Evolutionary conservation across 73 alveolate genomes (phyloP).

Genomic region (Symbiodinium natans): DNA sequence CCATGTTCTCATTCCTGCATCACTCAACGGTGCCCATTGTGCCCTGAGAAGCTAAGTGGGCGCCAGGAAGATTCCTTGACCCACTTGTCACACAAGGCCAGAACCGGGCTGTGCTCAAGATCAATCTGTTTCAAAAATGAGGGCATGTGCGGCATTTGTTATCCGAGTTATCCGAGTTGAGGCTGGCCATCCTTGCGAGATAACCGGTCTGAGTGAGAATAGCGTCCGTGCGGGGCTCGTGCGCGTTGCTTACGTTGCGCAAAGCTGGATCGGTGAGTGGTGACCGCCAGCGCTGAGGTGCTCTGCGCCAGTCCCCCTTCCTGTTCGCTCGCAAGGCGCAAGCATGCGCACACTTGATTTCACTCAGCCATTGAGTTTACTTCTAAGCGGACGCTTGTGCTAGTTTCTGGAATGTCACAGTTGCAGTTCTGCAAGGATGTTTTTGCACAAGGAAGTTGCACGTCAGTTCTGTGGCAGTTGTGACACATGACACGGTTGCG

Average conservation of each 20-base stretch:
- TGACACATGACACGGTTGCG: too few relatives aligned
- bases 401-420: not conserved
- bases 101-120: too few relatives aligned
- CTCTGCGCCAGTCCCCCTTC: conserved; percentile 66
- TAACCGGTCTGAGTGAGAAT: conserved; percentile 37
- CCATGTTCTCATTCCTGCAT: not conserved
- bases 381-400: not conserved
- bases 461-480: too few relatives aligned
- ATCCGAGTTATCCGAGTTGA: not conserved
- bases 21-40: not conserved
- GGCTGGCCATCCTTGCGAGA: conserved; percentile 80
- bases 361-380: not conserved
- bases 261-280: not conserved
- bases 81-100: conserved; percentile 53
- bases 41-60: too few relatives aligned
- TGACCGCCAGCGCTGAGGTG: not conserved
- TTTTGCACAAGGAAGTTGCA: too few relatives aligned
- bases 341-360: not conserved
- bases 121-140: too few relatives aligned
- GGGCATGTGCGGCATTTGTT: too few relatives aligned
- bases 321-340: conserved; percentile 65
- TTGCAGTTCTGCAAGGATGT: not conserved
- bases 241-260: not conserved
- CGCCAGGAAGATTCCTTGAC: conserved; percentile 52
- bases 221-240: conserved; percentile 35